phyloP scores from a whole-genome alignment of 805 yeast genomes.

The Starmerella bombicola region DNA sequence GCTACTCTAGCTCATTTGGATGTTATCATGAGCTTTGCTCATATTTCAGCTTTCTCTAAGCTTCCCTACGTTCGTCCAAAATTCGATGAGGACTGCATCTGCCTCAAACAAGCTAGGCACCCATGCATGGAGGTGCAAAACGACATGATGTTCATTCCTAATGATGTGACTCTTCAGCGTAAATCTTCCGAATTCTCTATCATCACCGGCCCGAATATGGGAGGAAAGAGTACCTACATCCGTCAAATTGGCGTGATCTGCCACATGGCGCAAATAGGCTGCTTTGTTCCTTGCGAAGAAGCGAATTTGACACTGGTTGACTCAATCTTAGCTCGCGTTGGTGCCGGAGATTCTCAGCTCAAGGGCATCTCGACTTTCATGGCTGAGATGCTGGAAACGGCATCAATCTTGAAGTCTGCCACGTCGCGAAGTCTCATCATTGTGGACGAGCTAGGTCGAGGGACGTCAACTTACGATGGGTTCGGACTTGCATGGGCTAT shows the following conservation, averaged over 20 bases:
- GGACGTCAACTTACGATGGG: conserved; percentile 89
- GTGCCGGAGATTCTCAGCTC: conserved; percentile 95
- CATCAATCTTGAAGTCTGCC: conserved; percentile 71
- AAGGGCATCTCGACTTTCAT: conserved; percentile 94
- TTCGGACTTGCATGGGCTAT: conserved; percentile 97
- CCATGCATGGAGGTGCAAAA: conserved; percentile 92
- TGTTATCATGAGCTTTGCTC: conserved; percentile 76
- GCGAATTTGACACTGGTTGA: conserved; percentile 80
- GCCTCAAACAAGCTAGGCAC: conserved; percentile 70
- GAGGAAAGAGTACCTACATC: conserved; percentile 75
- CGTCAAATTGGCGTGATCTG: conserved; percentile 59
- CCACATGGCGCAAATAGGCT: conserved; percentile 67
- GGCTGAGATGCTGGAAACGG: conserved; percentile 93
- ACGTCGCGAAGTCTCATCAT: conserved; percentile 68
- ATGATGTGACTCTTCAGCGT: conserved; percentile 61
- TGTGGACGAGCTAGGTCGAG: conserved; percentile 92
- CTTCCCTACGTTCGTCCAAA: conserved; percentile 65
- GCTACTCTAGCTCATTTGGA: conserved; percentile 60
- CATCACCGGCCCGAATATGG: conserved; percentile 85
- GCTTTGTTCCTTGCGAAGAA: conserved; percentile 60
- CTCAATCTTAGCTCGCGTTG: conserved; percentile 90
- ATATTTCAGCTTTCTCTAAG: conserved; percentile 71
- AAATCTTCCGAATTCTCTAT: conserved; percentile 56
- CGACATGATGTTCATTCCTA: conserved; percentile 78
- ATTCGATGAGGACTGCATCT: conserved; percentile 39